A percentile compares a stretch with the other conserved stretches of the same genome.
Evolutionary conservation across 495 filamentous ascomycete genomes (phyloP).

Genomic region (Amorphotheca resinae): DNA sequence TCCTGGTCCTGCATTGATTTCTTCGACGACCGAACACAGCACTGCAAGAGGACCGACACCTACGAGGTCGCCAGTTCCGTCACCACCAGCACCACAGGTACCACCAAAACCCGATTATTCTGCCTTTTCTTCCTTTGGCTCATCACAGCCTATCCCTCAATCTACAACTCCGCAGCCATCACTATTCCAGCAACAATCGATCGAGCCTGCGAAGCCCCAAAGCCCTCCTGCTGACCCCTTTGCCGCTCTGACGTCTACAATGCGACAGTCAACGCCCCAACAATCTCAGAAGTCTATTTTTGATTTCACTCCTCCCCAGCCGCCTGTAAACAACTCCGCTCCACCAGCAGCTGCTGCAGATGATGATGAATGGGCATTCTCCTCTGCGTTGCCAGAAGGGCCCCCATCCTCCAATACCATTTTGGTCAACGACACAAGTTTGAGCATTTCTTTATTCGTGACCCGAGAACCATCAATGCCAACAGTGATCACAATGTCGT

Average conservation of each 20-base stretch:
- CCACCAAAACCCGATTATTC: slow-evolving; percentile 41
- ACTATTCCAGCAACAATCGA: slow-evolving; percentile 28
- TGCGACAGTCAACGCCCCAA: slow-evolving; percentile 27
- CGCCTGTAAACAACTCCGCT: slow-evolving; percentile 15
- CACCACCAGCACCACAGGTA: background rate
- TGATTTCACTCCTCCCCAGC: slow-evolving; percentile 19
- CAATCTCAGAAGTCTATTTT: slow-evolving; percentile 22
- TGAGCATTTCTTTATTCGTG: slow-evolving; percentile 41
- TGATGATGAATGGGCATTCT: slow-evolving; percentile 90
- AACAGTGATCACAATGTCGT: slow-evolving; percentile 42
- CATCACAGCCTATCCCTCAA: slow-evolving; percentile 27
- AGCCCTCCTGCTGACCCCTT: slow-evolving; percentile 48
- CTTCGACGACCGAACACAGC: slow-evolving; percentile 47
- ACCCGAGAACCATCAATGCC: slow-evolving; percentile 24
- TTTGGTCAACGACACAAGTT: slow-evolving; percentile 32
- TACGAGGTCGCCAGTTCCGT: slow-evolving; percentile 21
- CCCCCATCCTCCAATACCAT: slow-evolving; percentile 32
- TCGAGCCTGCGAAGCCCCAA: slow-evolving; percentile 29
- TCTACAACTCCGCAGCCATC: slow-evolving; percentile 34
- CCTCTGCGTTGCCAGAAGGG: slow-evolving; percentile 61
- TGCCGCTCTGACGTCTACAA: slow-evolving; percentile 50
- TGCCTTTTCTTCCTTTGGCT: slow-evolving; percentile 44
- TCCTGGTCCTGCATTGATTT: slow-evolving; percentile 43
- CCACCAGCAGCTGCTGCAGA: slow-evolving; percentile 34
- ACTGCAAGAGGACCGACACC: slow-evolving; percentile 33